Conservation (phyloP, 192 early-diverging fungal genomes). For the Phycomyces blakesleeanus region DNA sequence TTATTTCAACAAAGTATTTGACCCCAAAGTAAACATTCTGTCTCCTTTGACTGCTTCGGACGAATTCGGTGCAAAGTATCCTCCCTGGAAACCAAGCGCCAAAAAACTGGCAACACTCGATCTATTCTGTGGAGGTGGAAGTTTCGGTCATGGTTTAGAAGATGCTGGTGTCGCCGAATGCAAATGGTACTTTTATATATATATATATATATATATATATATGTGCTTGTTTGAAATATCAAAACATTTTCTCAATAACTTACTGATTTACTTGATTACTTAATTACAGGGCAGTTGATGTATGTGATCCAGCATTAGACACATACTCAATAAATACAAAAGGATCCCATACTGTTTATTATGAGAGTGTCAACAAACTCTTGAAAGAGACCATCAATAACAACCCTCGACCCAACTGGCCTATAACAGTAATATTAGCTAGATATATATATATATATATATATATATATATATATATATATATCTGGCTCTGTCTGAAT, state of each 20-base stretch:
- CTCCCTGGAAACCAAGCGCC: background rate
- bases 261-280: too few species aligned
- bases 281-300: constrained; percentile 35
- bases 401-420: background rate
- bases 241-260: too few species aligned
- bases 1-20: constrained; percentile 1
- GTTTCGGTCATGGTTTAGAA: constrained; percentile 25
- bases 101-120: constrained; percentile 14
- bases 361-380: constrained; percentile 28
- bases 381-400: constrained; percentile 11
- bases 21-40: background rate
- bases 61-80: background rate
- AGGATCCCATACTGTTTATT: constrained; percentile 1
- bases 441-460: too few species aligned
- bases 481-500: too few species aligned
- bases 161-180: constrained; percentile 22
- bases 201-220: too few species aligned
- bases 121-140: constrained; percentile 32
- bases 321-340: constrained; percentile 19
- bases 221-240: too few species aligned
- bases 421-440: constrained; percentile 7
- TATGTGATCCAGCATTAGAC: constrained; percentile 11
- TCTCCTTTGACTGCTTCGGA: background rate
- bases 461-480: too few species aligned
- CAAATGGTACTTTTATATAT: too few species aligned